Percentiles rank a stretch among this genome's conserved stretches.
Conservation (phyloP, 78 protist species). For the slime mould (Dictyostelium discoideum) region dicty_2.7 NC_007091.3:857501-858000, state of each 20-base stretch:
- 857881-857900: background rate
- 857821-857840: too few species aligned
- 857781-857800: background rate
- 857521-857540: conserved; percentile 25
- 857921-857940: background rate
- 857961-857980: conserved; percentile 12
- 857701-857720: background rate
- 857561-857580: background rate
- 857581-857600: too few species aligned
- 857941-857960: background rate
- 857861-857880: too few species aligned
- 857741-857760: background rate
- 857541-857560: background rate
- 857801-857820: too few species aligned
- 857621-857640: too few species aligned
- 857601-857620: too few species aligned
- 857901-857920: background rate
- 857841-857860: background rate
- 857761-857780: background rate
- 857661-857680: conserved; percentile 37
- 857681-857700: conserved; percentile 19
- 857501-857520: conserved; percentile 24
- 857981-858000: background rate
- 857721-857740: background rate
- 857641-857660: background rate